A percentile compares a stretch with the other conserved stretches of the same genome.
Evolutionary conservation across 2,329 filamentous ascomycete species (phyloP).

Genomic region (Nannizzia gypsea): DNA sequence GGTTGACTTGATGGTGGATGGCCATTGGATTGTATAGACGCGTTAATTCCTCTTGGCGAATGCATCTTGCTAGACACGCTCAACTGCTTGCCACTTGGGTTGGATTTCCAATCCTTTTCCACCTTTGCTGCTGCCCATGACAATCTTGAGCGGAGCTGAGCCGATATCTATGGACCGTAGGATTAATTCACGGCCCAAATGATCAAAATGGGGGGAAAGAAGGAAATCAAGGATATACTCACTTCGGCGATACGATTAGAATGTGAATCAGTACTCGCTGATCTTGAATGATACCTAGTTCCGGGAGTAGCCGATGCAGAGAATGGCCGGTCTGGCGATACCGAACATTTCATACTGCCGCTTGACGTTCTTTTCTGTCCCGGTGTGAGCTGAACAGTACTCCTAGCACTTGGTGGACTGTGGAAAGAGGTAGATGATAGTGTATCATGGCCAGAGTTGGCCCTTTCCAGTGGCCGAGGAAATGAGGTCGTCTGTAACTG

Average conservation of each 20-base stretch:
- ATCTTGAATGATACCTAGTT: conserved; percentile 51
- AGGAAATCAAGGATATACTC: conserved; percentile 20
- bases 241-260: conserved; percentile 70
- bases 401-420: conserved; percentile 10
- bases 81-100: conserved; percentile 2
- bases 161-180: conserved; percentile 49
- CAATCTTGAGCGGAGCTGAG: conserved; percentile 68
- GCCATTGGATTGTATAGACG: not conserved
- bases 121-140: conserved; percentile 93
- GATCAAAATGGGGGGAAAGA: conserved; percentile 12
- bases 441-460: conserved; percentile 5
- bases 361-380: conserved; percentile 66
- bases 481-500: not conserved
- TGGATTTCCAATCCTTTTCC: conserved; percentile 72
- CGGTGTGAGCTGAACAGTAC: conserved; percentile 12
- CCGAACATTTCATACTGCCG: conserved; percentile 53
- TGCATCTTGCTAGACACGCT: not conserved
- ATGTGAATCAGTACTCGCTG: conserved; percentile 55
- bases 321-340: conserved; percentile 17
- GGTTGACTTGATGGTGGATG: not conserved
- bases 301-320: conserved; percentile 22
- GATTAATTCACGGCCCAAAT: not conserved
- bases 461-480: not conserved
- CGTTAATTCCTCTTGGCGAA: not conserved
- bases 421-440: conserved; percentile 10